Conservation (phyloP, 2,329 filamentous ascomycete genomes). For the Aspergillus alliaceus region DNA sequence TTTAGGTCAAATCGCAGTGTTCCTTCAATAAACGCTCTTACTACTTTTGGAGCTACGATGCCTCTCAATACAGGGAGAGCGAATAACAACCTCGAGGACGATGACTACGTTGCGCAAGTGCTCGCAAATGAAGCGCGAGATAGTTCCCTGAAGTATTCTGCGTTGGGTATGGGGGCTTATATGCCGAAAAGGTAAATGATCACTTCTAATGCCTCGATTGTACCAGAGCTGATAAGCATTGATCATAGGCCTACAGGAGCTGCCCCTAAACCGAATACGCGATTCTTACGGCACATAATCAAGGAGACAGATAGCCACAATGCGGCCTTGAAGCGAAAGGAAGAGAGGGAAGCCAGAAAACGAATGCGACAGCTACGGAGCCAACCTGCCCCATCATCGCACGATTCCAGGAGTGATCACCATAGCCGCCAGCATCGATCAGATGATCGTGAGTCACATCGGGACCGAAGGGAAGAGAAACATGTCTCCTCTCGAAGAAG, state of each 20-base stretch:
- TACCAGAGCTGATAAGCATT: constrained; percentile 4
- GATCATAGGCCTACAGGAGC: constrained; percentile 60
- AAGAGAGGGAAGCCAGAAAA: constrained; percentile 74
- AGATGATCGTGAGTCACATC: constrained; percentile 19
- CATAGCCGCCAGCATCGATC: constrained; percentile 14
- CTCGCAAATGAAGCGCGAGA: constrained; percentile 76
- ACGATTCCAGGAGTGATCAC: constrained; percentile 35
- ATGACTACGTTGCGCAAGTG: constrained; percentile 71
- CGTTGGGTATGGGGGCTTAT: constrained; percentile 71
- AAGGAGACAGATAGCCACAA: constrained; percentile 88
- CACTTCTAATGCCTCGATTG: background rate
- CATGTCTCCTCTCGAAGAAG: constrained; percentile 29
- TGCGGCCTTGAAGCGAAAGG: constrained; percentile 77
- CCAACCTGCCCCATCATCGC: constrained; percentile 36
- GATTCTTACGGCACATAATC: constrained; percentile 85
- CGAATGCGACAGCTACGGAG: constrained; percentile 62
- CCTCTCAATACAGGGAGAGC: constrained; percentile 23
- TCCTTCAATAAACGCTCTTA: background rate
- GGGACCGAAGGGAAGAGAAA: constrained; percentile 23
- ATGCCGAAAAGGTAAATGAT: constrained; percentile 51
- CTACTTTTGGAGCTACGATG: constrained; percentile 23
- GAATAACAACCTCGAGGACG: constrained; percentile 48
- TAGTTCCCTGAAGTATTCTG: constrained; percentile 70
- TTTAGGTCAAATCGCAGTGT: background rate
- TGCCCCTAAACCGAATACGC: constrained; percentile 83